phyloP scores from a whole-genome alignment of 2,329 filamentous ascomycete genomes.

The Colletotrichum karsti region DNA sequence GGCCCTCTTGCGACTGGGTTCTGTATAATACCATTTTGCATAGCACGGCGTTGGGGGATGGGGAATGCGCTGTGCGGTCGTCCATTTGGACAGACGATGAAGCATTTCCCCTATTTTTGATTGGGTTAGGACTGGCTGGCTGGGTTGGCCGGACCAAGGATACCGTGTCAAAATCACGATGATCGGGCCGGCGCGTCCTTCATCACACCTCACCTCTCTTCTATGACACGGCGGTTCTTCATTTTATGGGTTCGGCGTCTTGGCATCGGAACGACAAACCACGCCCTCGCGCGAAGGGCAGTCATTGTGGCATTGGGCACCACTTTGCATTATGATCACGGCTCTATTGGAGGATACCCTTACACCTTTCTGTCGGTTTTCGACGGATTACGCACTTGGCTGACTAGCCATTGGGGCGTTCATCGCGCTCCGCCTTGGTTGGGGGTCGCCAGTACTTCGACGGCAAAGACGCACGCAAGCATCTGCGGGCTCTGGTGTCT shows the following conservation, averaged over 20 bases:
- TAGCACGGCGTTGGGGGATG: conserved; percentile 59
- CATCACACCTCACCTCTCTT: conserved; percentile 32
- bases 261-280: conserved; percentile 23
- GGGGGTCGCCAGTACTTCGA: background rate
- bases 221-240: conserved; percentile 38
- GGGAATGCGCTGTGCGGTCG: conserved; percentile 23
- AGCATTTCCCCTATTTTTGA: conserved; percentile 12
- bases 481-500: too few relatives aligned
- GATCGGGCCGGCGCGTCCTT: conserved; percentile 42
- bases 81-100: conserved; percentile 11
- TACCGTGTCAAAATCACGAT: conserved; percentile 39
- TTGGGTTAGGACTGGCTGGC: conserved; percentile 13
- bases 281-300: conserved; percentile 29
- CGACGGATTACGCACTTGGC: background rate
- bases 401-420: background rate
- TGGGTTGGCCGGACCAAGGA: conserved; percentile 35
- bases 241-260: conserved; percentile 28
- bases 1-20: conserved; percentile 82
- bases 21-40: conserved; percentile 70
- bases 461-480: background rate
- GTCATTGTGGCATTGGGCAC: conserved; percentile 24
- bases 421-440: background rate
- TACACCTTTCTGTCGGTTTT: conserved; percentile 15
- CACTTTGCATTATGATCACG: conserved; percentile 28
- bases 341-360: conserved; percentile 26